These are phyloP conservation scores for Vitis hybrid DNA, from an alignment of 177 flowering plant genomes.

Conservation along the genomic window DNA sequence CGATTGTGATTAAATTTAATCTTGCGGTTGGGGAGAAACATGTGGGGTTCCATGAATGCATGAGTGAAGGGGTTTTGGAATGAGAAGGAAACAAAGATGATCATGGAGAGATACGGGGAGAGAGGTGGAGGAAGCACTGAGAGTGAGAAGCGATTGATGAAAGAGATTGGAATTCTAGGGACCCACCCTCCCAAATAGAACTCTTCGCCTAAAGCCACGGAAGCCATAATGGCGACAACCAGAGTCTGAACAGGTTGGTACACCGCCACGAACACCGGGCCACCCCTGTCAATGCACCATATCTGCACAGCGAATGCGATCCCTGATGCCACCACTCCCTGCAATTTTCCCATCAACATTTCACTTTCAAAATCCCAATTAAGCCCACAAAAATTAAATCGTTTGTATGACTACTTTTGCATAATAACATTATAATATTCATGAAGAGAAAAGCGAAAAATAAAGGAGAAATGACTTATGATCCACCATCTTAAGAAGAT, in stretches of 20 bases:
- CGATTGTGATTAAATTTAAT: not conserved
- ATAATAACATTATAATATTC: not conserved
- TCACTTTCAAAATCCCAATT: not conserved
- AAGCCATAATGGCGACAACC: conserved; percentile 94
- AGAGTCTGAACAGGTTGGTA: conserved; percentile 98
- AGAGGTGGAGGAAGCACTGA: not conserved
- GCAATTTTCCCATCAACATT: conserved; percentile 18
- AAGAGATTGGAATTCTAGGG: not conserved
- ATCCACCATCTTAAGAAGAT: not conserved
- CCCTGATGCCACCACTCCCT: conserved; percentile 99
- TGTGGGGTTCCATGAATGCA: too few relatives aligned
- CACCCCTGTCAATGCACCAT: conserved; percentile 99
- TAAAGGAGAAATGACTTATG: not conserved
- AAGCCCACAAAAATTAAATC: conserved; percentile 6
- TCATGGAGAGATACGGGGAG: not conserved
- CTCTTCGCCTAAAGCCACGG: conserved; percentile 87
- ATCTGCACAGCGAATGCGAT: conserved; percentile 98
- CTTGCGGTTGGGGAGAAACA: not conserved
- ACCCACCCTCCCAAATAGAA: conserved; percentile 93
- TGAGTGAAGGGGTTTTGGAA: not conserved
- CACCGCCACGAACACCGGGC: conserved; percentile 98
- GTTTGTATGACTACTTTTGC: conserved; percentile 8
- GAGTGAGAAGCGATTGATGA: not conserved
- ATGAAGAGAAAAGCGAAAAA: not conserved
- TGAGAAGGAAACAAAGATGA: not conserved